These are phyloP conservation scores for Piromyces sp. DNA, from an alignment of 192 early-diverging fungal species.

Conservation along the genomic window DNA sequence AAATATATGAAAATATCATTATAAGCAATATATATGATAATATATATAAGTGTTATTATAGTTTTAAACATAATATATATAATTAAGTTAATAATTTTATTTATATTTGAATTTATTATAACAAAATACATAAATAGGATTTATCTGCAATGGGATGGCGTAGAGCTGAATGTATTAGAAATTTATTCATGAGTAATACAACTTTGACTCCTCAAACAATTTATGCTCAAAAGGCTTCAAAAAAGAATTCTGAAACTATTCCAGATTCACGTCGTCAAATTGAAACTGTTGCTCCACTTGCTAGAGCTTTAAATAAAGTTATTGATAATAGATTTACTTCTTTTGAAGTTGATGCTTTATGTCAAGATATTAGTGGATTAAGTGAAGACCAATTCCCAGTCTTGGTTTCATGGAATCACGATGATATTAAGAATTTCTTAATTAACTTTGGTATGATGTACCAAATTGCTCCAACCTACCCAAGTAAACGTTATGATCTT, in stretches of 20 bases:
- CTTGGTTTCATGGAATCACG: neutral
- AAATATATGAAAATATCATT: too few relatives aligned
- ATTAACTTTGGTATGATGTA: neutral
- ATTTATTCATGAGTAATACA: neutral
- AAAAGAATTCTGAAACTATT: neutral
- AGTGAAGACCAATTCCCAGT: neutral
- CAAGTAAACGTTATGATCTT: neutral
- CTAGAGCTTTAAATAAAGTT: neutral
- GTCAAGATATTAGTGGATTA: neutral
- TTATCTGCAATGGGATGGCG: neutral
- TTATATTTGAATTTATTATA: too few relatives aligned
- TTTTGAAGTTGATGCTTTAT: neutral
- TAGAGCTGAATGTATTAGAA: neutral
- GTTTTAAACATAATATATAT: too few relatives aligned
- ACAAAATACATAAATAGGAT: neutral
- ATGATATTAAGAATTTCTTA: neutral
- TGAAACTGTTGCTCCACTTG: neutral
- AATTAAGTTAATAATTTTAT: too few relatives aligned
- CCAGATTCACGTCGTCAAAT: neutral
- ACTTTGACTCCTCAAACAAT: neutral
- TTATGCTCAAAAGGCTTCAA: neutral
- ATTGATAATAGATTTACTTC: neutral
- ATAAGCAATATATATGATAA: too few relatives aligned
- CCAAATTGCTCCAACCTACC: neutral
- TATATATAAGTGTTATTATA: too few relatives aligned